These are phyloP conservation scores for Plasmodium vivax DNA, from an alignment of 169 alveolate genomes.

Conservation along the genomic window DNA sequence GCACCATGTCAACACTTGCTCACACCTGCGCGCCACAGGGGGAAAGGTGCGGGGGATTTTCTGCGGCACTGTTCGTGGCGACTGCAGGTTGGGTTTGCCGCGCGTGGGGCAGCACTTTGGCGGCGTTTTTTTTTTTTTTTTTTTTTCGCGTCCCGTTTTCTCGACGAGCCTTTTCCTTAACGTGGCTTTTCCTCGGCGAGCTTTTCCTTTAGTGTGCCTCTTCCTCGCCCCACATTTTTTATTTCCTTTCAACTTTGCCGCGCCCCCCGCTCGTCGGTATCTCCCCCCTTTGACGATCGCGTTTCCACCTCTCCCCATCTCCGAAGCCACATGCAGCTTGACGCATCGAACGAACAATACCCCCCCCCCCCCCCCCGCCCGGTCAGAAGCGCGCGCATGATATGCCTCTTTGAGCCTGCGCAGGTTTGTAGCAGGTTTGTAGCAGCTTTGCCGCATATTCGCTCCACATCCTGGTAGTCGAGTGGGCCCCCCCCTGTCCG, in stretches of 20 bases:
- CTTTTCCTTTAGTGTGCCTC: no score
- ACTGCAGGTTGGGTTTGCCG: background rate
- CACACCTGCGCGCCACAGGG: background rate
- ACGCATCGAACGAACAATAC: background rate
- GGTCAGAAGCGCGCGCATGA: background rate
- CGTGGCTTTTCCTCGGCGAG: no score
- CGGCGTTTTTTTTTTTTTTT: background rate
- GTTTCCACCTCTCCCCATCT: background rate
- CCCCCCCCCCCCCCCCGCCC: background rate
- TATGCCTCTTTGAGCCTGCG: background rate
- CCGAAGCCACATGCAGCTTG: background rate
- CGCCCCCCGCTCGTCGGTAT: background rate
- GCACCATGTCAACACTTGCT: background rate
- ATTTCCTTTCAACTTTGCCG: background rate
- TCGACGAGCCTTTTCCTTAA: background rate
- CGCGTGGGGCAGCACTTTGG: background rate
- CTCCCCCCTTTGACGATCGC: background rate
- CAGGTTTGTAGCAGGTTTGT: background rate
- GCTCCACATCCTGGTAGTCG: background rate
- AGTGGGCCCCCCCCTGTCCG: background rate
- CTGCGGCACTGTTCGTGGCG: background rate
- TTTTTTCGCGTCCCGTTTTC: background rate
- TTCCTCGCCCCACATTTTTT: background rate
- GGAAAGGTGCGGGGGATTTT: background rate
- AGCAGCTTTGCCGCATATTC: background rate